These are phyloP conservation scores for Lactarius tabidus DNA, from an alignment of 768 basidiomycete genomes.

Conservation along the genomic window DNA sequence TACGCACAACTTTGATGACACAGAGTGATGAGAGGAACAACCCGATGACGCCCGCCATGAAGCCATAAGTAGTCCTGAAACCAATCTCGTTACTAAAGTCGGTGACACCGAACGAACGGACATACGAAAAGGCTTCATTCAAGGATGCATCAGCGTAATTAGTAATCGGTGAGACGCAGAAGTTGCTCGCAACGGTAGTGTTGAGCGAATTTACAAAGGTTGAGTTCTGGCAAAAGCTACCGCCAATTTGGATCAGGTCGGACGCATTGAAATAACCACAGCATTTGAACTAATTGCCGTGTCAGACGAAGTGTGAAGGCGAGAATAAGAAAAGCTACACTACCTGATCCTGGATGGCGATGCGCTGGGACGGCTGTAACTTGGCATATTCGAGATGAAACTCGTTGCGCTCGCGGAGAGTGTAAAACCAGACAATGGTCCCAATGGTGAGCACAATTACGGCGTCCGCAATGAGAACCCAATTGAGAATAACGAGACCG, in stretches of 20 bases:
- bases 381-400: constrained; percentile 57
- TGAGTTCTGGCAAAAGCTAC: constrained; percentile 50
- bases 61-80: constrained; percentile 62
- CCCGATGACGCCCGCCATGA: constrained; percentile 71
- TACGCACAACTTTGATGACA: constrained; percentile 79
- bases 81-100: neutral
- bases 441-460: constrained; percentile 60
- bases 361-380: constrained; percentile 43
- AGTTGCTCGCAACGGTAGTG: constrained; percentile 41
- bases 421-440: constrained; percentile 77
- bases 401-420: constrained; percentile 64
- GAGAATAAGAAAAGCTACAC: constrained; percentile 25
- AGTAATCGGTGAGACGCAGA: constrained; percentile 72
- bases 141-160: constrained; percentile 65
- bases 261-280: constrained; percentile 73
- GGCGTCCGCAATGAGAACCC: constrained; percentile 61
- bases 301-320: neutral
- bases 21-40: constrained; percentile 80
- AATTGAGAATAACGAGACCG: constrained; percentile 75
- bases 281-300: constrained; percentile 56
- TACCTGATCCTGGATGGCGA: constrained; percentile 71
- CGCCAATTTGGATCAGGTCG: constrained; percentile 54
- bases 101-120: constrained; percentile 23
- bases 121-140: constrained; percentile 81
- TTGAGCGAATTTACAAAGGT: constrained; percentile 32